phyloP scores from a whole-genome alignment of 208 protist species.

The Crithidia bombi region DNA sequence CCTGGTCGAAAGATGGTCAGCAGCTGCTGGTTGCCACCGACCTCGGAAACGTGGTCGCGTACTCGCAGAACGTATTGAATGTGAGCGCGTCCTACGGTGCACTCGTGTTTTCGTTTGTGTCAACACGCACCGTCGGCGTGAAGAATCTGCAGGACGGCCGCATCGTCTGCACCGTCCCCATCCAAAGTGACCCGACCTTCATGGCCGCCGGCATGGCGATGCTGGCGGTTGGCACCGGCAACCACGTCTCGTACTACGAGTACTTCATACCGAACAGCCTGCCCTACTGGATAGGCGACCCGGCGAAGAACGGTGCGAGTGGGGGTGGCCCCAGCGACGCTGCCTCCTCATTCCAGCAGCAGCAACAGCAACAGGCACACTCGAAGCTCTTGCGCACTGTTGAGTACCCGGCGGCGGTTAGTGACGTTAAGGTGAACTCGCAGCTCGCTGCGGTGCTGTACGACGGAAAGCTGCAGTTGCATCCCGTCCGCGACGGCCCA shows the following conservation, averaged over 20 bases:
- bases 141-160: constrained; percentile 76
- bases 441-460: constrained; percentile 87
- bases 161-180: constrained; percentile 65
- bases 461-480: constrained; percentile 86
- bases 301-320: constrained; percentile 4
- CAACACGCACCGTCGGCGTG: constrained; percentile 84
- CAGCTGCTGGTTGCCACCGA: constrained; percentile 80
- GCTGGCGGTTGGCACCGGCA: constrained; percentile 83
- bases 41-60: constrained; percentile 79
- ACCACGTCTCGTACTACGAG: constrained; percentile 89
- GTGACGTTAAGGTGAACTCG: constrained; percentile 74
- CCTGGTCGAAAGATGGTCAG: constrained; percentile 93
- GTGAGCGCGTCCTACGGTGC: constrained; percentile 76
- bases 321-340: not conserved
- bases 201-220: constrained; percentile 84
- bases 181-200: constrained; percentile 89
- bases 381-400: constrained; percentile 57
- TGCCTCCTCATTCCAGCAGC: constrained; percentile 15
- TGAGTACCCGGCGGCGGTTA: constrained; percentile 80
- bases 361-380: constrained; percentile 35
- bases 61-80: constrained; percentile 79
- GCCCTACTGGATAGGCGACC: constrained; percentile 14
- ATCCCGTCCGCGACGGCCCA: constrained; percentile 66
- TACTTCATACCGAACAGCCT: constrained; percentile 64
- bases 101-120: constrained; percentile 85